Base-by-base conservation (phyloP, 371 early-diverging fungal genomes). In the Lichtheimia ramosa region DNA sequence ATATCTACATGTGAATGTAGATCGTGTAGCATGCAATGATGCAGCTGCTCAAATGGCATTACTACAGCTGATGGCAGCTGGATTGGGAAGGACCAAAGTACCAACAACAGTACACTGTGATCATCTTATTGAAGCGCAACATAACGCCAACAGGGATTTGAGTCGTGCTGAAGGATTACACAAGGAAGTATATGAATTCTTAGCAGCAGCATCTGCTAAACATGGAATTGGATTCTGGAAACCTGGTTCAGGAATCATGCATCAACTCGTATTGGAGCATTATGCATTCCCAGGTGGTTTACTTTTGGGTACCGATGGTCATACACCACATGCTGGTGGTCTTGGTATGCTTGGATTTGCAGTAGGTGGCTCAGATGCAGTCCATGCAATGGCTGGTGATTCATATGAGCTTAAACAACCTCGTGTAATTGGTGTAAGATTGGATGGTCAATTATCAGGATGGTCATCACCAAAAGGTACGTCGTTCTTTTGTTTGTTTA, bases 341-440 rank as follows among this genome's bases (percentile, higher is more conserved):
- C 20, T 46, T n/a, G 20, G 46, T 20, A 46, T 46, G 46, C 20
- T 46, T 1, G n/a, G 18, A 5, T n/a, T 46, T 20, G 18, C 10
- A 20, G 34, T 5, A 0, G 18, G 20, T 53, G 53, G 40, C 13
- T 3, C 18, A 39, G 23, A 50, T 14, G 6, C n/a, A n/a, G 16
- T 40, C 85, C 87, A 83, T 66, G 98, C 90, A 55, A 96, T 98
- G 96, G 94, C 95, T n/a, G 89, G 86, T 54, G 89, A 96, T 68
- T 96, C 96, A 8, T 96, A 97, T 97, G 98, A 98, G 81, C 86
- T 98, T 63, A 96, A 96, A 85, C 86, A 83, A 69, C 98, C 97
- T 58, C 90, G 94, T 71, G 87, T 93, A 27, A 85, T 97, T 57
- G 96, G 97, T 66, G 90, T 98, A 62, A 84, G 89, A 63, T 75